Conservation (phyloP, 2,329 filamentous ascomycete genomes). For the Phyllosticta ampelicida region DNA sequence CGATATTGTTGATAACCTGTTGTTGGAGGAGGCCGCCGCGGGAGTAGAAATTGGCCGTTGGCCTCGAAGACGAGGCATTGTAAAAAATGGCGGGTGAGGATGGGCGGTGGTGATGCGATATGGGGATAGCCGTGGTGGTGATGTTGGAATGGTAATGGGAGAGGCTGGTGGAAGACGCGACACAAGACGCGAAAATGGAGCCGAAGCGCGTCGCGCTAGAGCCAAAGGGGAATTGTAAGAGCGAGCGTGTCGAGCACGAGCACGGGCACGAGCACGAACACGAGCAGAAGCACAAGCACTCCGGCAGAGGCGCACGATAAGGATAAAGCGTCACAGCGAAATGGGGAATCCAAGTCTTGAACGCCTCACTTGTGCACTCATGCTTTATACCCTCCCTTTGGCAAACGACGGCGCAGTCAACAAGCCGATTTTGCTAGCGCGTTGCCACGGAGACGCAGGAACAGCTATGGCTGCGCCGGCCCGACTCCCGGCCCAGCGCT, state of each 20-base stretch:
- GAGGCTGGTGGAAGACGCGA: not conserved
- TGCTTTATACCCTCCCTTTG: not conserved
- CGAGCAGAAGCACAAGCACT: not conserved
- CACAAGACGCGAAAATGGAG: slow-evolving; percentile 8
- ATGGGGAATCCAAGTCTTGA: not conserved
- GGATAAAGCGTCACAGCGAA: not conserved
- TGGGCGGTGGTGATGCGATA: not conserved
- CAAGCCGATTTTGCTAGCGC: not conserved
- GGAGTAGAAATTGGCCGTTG: slow-evolving; percentile 1
- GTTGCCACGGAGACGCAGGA: not conserved
- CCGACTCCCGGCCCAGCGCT: not conserved
- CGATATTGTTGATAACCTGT: not conserved
- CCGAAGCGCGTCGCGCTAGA: not conserved
- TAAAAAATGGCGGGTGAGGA: not conserved
- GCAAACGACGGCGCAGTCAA: not conserved
- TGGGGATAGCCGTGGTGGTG: not conserved
- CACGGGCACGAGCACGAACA: not conserved
- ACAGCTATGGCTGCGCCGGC: not conserved
- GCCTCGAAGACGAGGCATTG: slow-evolving; percentile 3
- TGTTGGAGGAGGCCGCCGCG: slow-evolving; percentile 2
- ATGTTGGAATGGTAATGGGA: slow-evolving; percentile 5
- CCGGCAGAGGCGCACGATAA: not conserved
- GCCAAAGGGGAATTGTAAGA: slow-evolving; percentile 2
- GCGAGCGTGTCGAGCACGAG: not conserved
- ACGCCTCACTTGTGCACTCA: not conserved